A percentile compares a stretch with the other conserved stretches of the same genome.
These are phyloP conservation scores for Globisporangium echinulatum DNA, from an alignment of 352 stramenopile species.

Conservation along the genomic window DNA sequence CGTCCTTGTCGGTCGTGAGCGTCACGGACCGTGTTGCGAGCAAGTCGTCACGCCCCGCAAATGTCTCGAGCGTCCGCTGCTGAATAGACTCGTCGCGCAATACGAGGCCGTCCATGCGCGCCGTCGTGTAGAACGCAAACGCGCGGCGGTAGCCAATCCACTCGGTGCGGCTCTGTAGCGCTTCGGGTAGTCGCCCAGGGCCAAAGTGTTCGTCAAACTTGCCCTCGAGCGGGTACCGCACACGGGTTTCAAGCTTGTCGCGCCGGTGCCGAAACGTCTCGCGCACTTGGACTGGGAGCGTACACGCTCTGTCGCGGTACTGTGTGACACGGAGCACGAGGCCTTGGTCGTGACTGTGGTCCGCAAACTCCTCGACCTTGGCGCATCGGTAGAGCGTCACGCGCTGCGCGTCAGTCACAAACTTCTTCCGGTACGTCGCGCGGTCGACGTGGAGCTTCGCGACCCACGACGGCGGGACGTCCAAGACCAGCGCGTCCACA, in stretches of 20 bases:
- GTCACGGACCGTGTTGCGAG: conserved; percentile 80
- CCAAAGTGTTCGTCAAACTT: conserved; percentile 84
- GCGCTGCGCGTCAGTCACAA: conserved; percentile 79
- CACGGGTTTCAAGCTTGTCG: conserved; percentile 80
- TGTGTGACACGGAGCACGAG: conserved; percentile 80
- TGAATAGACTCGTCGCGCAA: conserved; percentile 86
- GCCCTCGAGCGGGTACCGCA: conserved; percentile 74
- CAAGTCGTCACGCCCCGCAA: conserved; percentile 81
- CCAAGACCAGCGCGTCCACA: conserved; percentile 65
- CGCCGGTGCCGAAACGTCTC: conserved; percentile 91
- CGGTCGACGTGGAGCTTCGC: conserved; percentile 67
- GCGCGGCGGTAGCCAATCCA: conserved; percentile 84
- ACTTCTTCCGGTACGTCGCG: conserved; percentile 73
- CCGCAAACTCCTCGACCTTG: conserved; percentile 93
- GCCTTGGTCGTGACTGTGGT: conserved; percentile 84
- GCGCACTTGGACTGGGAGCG: conserved; percentile 79
- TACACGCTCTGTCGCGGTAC: conserved; percentile 75
- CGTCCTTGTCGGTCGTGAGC: conserved; percentile 68
- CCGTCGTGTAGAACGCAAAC: conserved; percentile 89
- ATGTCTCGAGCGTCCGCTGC: conserved; percentile 82
- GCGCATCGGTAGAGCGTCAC: conserved; percentile 86
- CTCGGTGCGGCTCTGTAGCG: conserved; percentile 76
- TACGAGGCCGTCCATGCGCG: conserved; percentile 84
- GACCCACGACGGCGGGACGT: conserved; percentile 85
- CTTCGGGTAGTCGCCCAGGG: conserved; percentile 61